phyloP scores from a whole-genome alignment of 2,329 filamentous ascomycete species.

The Aspergillus candidus region DNA sequence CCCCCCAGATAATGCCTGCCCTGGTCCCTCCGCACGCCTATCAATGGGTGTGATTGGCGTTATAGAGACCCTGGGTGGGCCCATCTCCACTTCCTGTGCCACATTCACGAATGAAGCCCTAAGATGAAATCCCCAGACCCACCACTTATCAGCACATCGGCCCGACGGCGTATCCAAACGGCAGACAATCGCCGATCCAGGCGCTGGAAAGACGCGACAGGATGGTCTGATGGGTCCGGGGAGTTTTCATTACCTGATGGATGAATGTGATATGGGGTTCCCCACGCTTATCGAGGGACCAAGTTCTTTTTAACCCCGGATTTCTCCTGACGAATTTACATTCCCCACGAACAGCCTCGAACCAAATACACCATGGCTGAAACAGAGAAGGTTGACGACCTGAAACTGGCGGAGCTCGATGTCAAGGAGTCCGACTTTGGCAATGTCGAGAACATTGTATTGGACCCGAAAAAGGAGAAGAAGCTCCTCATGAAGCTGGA shows the following conservation, averaged over 20 bases:
- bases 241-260: no score
- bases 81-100: no score
- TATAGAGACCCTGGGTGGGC: no score
- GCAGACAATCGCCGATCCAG: not conserved
- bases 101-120: not conserved
- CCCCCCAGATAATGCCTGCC: no score
- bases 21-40: not conserved
- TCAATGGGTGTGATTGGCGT: not conserved
- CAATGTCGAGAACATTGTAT: slow-evolving; percentile 19
- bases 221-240: no score
- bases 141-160: slow-evolving; percentile 8
- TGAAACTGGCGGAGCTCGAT: slow-evolving; percentile 8
- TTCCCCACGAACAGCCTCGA: no score
- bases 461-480: slow-evolving; percentile 43
- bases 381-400: slow-evolving; percentile 7
- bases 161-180: slow-evolving; percentile 1
- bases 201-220: not conserved
- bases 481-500: slow-evolving; percentile 47
- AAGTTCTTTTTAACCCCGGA: no score
- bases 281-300: no score
- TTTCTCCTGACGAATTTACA: no score
- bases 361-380: no score
- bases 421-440: slow-evolving; percentile 11
- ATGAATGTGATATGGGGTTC: no score
- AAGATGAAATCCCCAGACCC: not conserved